These are phyloP conservation scores for Phytophthora quininea DNA, from an alignment of 352 stramenopile species.

Conservation along the genomic window DNA sequence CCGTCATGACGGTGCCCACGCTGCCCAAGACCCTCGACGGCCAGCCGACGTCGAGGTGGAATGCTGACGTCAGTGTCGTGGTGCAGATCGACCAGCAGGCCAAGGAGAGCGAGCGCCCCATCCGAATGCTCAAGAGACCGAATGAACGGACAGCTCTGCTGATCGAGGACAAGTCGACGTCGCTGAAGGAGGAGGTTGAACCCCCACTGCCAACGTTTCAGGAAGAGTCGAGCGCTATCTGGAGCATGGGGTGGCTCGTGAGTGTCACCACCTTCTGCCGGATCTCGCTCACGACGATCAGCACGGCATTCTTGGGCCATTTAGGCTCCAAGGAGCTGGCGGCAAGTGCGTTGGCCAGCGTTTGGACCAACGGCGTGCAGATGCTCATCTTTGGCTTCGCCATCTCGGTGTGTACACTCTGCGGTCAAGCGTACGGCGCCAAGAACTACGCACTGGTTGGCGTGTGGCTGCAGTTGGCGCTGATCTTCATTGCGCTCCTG, in stretches of 20 bases:
- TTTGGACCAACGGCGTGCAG: conserved; percentile 84
- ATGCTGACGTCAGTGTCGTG: conserved; percentile 14
- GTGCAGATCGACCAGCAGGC: conserved; percentile 18
- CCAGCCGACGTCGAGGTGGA: conserved; percentile 20
- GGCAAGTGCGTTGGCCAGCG: conserved; percentile 68
- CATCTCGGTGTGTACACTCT: conserved; percentile 80
- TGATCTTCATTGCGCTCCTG: conserved; percentile 78
- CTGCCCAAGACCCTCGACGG: conserved; percentile 20
- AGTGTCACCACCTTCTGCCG: conserved; percentile 81
- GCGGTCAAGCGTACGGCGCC: conserved; percentile 79
- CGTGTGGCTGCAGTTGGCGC: conserved; percentile 79
- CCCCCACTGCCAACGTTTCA: conserved; percentile 36
- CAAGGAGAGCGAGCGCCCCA: conserved; percentile 3
- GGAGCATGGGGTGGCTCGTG: conserved; percentile 87
- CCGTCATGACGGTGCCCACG: conserved; percentile 21
- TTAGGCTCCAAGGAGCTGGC: conserved; percentile 79
- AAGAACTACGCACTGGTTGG: conserved; percentile 80
- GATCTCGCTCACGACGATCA: conserved; percentile 80
- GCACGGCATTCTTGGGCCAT: conserved; percentile 78
- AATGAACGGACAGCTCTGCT: conserved; percentile 28
- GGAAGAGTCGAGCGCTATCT: conserved; percentile 72
- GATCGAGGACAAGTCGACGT: conserved; percentile 11
- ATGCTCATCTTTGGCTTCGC: conserved; percentile 84
- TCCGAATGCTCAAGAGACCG: conserved; percentile 10
- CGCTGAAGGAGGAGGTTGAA: conserved; percentile 28